Conservation (phyloP, 1,284 basidiomycete species). For the Puccinia hordei region DNA sequence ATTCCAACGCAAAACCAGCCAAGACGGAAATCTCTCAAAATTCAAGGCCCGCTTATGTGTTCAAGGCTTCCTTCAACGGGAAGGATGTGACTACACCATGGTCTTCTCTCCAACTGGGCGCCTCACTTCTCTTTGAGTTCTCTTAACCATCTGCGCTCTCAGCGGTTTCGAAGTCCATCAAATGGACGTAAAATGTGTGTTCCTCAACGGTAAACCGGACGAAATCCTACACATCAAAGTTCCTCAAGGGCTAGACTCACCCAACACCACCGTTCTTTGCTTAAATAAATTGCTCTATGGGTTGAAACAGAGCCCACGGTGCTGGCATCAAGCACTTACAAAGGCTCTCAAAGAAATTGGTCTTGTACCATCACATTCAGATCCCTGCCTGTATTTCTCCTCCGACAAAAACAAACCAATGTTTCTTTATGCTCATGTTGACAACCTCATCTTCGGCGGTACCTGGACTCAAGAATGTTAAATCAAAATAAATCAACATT, state of each 20-base stretch:
- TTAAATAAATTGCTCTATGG: constrained; percentile 13
- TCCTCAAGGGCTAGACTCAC: background rate
- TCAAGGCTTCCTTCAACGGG: background rate
- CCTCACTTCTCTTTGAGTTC: background rate
- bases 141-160: background rate
- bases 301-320: constrained; percentile 19
- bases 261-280: background rate
- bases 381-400: constrained; percentile 22
- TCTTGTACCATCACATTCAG: background rate
- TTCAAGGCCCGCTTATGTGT: constrained; percentile 12
- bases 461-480: background rate
- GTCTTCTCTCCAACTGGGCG: constrained; percentile 22
- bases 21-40: too few species aligned
- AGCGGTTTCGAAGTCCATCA: constrained; percentile 10
- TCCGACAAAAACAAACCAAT: background rate
- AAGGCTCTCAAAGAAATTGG: background rate
- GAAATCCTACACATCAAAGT: background rate
- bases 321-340: background rate
- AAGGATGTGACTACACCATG: constrained; percentile 1
- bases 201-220: too few species aligned
- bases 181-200: constrained; percentile 25
- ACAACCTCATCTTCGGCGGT: constrained; percentile 17
- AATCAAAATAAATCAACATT: background rate
- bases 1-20: background rate
- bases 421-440: constrained; percentile 7